These are phyloP conservation scores for Waltergamsia citrina DNA, from an alignment of 2,329 filamentous ascomycete species.

Conservation along the genomic window DNA sequence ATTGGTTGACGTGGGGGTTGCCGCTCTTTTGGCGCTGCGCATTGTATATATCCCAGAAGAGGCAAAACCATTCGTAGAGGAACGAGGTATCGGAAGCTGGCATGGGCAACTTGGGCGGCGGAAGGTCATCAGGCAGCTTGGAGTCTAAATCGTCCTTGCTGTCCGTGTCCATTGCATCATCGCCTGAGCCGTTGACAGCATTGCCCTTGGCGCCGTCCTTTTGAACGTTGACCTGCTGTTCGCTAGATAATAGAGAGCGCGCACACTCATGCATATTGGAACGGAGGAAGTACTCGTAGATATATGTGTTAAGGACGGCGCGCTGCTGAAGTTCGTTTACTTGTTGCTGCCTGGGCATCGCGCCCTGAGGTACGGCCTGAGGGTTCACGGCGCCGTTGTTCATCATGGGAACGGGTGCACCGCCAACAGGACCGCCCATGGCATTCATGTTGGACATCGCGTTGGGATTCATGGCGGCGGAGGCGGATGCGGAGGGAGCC, in stretches of 20 bases:
- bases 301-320: conserved; percentile 69
- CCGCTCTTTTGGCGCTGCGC: conserved; percentile 66
- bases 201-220: conserved; percentile 62
- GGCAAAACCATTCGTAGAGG: conserved; percentile 92
- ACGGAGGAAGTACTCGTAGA: conserved; percentile 86
- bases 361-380: conserved; percentile 18
- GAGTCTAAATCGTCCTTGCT: conserved; percentile 65
- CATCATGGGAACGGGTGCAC: conserved; percentile 55
- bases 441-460: conserved; percentile 60
- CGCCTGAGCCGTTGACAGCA: conserved; percentile 57
- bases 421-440: conserved; percentile 59
- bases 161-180: conserved; percentile 76
- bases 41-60: conserved; percentile 94
- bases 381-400: conserved; percentile 40
- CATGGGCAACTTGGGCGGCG: conserved; percentile 59
- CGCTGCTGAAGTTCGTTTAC: conserved; percentile 38
- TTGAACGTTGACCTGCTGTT: conserved; percentile 55
- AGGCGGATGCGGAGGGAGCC: neutral
- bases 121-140: conserved; percentile 73
- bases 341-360: conserved; percentile 21
- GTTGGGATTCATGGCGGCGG: conserved; percentile 46
- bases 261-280: conserved; percentile 80
- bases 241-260: conserved; percentile 58
- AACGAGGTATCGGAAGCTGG: conserved; percentile 67
- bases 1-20: conserved; percentile 58